A percentile compares a stretch with the other conserved stretches of the same genome.
These are phyloP conservation scores for Vitis hybrid DNA, from an alignment of 177 flowering plant species.

Conservation along the genomic window DNA sequence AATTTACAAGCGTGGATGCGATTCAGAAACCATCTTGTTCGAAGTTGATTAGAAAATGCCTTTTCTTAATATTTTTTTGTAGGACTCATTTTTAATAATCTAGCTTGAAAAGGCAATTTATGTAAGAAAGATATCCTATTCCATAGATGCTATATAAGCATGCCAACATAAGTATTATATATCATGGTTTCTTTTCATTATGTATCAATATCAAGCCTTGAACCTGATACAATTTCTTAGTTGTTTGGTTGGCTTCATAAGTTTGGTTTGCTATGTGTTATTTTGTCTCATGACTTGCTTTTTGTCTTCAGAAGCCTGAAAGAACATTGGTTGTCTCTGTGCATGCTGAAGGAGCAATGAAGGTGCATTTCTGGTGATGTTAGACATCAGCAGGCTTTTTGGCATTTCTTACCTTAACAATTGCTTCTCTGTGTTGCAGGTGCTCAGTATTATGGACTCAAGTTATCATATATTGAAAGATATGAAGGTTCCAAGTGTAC, in stretches of 20 bases:
- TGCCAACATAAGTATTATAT: background rate
- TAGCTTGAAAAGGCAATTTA: too few species aligned
- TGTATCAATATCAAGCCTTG: background rate
- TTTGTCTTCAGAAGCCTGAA: conserved; percentile 70
- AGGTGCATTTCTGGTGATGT: conserved; percentile 47
- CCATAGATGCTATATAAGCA: too few species aligned
- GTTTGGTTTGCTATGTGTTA: background rate
- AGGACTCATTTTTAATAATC: too few species aligned
- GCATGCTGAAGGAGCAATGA: conserved; percentile 87
- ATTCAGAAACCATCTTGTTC: too few species aligned
- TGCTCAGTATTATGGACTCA: conserved; percentile 82
- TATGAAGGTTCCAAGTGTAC: conserved; percentile 32
- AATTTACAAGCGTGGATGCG: too few species aligned
- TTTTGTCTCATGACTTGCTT: conserved; percentile 10
- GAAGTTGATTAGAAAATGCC: too few species aligned
- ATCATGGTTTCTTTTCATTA: background rate
- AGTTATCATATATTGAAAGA: conserved; percentile 61
- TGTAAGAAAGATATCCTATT: too few species aligned
- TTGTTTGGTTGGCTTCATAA: conserved; percentile 1
- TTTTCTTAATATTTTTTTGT: too few species aligned
- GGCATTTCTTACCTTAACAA: background rate
- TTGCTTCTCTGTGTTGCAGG: conserved; percentile 43
- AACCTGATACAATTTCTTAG: too few species aligned
- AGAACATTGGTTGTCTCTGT: conserved; percentile 68
- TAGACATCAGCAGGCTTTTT: background rate